Evolutionary conservation across 192 early-diverging fungal species (phyloP), one percentile per base, ranked within the genome.

Genomic region (Borealophlyctis nickersoniae): DNA sequence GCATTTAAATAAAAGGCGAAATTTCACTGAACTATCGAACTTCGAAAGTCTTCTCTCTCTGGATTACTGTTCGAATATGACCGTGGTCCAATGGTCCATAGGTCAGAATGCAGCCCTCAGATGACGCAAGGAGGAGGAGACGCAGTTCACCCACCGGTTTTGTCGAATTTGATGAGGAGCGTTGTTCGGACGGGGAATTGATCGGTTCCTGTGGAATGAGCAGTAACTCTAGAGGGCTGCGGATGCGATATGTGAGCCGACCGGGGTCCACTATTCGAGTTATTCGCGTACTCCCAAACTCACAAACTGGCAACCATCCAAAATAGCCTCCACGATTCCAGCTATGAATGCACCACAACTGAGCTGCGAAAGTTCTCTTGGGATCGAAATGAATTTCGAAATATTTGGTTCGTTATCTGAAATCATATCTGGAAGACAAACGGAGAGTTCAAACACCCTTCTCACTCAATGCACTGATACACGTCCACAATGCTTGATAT

Each of bases 341-440:
- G 92, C 95, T 58, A 96, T 79, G 70, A 95, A 99, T 3, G 97
- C 95, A 35, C 91, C 92, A 4, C 91, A 91, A 73, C 93, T 96
- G 32, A 99, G 86, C 31, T 88, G 86, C 24, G 93, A 84, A 66
- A 95, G 80, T 69, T 99, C 97, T 63, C 89, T 91, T 2, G 97
- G 97, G 4, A 95, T 87, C 4, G 93, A 93, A 36, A 99, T 93
- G 73, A 89, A 98, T 70, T 87, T 90, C 31, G 87, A 87, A 45
- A 97, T 77, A 2, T 87, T 60, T 1, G 95, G 95, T 49, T 99
- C 95, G 65, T 98, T 98, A 71, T 99, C 97, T n/a, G 89, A 92
- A 30, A 99, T 94, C 97, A 99, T 99, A 70, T 98, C 92, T 94
- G 67, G 45, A 11, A 62, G 13, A 19, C 9, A 14, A n/a, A 19